Base-by-base conservation (phyloP, 768 basidiomycete genomes). In the Podaxis sp. region DNA sequence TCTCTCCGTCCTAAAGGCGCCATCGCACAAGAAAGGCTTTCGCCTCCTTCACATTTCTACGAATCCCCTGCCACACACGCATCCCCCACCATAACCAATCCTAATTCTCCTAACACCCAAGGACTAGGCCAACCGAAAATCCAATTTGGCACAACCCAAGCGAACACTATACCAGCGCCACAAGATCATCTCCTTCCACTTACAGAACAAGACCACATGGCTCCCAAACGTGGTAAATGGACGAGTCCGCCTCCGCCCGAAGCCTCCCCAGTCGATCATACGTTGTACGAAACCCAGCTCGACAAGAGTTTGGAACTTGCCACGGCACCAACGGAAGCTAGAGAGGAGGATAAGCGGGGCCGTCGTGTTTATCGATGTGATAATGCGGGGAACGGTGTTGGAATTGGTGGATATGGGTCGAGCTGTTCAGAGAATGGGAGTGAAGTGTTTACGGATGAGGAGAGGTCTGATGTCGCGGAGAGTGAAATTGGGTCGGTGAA, bases 171-270 rank as follows among this genome's bases (percentile, higher is more conserved):
- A 33, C 33, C 33, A 10, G 8, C 33, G 33, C 33, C 33, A 33
- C 33, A 10, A 3, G 33, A 41, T 41, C 17, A 41, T 41, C 44
- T n/a, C n/a, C 44, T n/a, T 46, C 44, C n/a, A 4, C 44, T 33
- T 5, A 36, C 82, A 7, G 85, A 82, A 48, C 86, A 87, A 2
- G 87, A 87, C 62, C 89, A 91, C 66, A 91, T 93, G 92, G 91
- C 89, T 17, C 89, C 92, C 1, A 88, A 82, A 69, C 84, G 91
- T 33, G 78, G 83, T 36, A 89, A 90, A 73, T 93, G 91, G 92
- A 93, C 91, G 2, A 92, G 90, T 66, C 91, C 91, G 8, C 91
- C 92, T 26, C 90, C 91, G 3, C 84, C 87, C 0, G 89, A 89
- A 67, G 92, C 91, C 0, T 80, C 91, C 0, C 79, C 83, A 10